Percentiles rank a stretch among this genome's conserved stretches.
Conservation (phyloP, 129 eudicot genomes). For the Artemisia tridentata region DNA sequence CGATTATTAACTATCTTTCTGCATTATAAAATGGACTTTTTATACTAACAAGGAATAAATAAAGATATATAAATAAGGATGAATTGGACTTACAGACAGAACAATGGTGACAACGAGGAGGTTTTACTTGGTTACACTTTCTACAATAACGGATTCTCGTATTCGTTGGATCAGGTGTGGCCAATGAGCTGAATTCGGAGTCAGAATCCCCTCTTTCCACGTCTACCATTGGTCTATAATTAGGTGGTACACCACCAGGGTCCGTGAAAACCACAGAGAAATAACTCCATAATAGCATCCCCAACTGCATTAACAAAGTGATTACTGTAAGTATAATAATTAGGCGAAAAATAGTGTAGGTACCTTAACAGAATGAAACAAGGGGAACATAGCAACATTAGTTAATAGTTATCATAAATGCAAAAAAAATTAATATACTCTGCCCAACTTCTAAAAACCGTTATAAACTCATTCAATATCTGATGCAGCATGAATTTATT, state of each 20-base stretch:
- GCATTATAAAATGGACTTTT: slow-evolving; percentile 12
- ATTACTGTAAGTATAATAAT: background rate
- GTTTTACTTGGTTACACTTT: slow-evolving; percentile 88
- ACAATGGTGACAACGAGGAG: slow-evolving; percentile 98
- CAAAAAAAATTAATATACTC: background rate
- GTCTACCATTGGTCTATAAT: slow-evolving; percentile 70
- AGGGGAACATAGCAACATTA: background rate
- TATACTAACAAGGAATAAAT: background rate
- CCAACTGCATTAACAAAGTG: slow-evolving; percentile 56
- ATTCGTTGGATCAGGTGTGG: slow-evolving; percentile 41
- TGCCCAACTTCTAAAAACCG: background rate
- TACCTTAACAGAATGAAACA: background rate
- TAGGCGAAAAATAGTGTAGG: background rate
- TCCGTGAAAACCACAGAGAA: slow-evolving; percentile 86
- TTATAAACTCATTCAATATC: background rate
- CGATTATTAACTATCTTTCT: background rate
- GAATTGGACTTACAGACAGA: slow-evolving; percentile 75
- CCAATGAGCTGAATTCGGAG: slow-evolving; percentile 50
- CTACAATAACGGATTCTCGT: slow-evolving; percentile 72
- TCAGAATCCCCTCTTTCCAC: slow-evolving; percentile 82
- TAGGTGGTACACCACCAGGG: slow-evolving; percentile 86
- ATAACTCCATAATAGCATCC: slow-evolving; percentile 92
- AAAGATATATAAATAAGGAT: background rate
- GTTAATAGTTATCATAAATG: background rate
- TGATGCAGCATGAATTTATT: too few relatives aligned